Evolutionary conservation across 345 rosid genomes (phyloP).

Genomic region (Dovyalis caffra): DNA sequence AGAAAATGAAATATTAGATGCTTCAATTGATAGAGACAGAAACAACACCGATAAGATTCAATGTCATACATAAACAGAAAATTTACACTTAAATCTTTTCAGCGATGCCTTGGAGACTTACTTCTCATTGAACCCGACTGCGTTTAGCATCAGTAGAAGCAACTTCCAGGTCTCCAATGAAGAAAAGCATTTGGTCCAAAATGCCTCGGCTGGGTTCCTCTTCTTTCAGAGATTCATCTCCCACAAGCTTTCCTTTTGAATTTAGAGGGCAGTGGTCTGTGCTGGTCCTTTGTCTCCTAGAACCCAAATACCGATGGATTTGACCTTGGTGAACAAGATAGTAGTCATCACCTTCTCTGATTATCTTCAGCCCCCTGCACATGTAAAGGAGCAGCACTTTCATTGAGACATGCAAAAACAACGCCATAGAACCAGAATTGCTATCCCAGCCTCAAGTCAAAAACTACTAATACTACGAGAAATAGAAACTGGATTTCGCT

Average conservation of each 20-base stretch:
- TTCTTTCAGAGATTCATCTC: conserved; percentile 13
- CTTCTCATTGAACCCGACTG: conserved; percentile 13
- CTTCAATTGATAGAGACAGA: background rate
- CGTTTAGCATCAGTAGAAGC: conserved; percentile 48
- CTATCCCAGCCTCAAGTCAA: background rate
- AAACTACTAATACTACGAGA: background rate
- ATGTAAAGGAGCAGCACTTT: background rate
- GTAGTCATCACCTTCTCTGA: conserved; percentile 53
- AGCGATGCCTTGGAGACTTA: background rate
- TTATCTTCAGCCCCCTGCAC: conserved; percentile 56
- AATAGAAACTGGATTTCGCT: background rate
- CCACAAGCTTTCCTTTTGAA: background rate
- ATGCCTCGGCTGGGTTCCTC: conserved; percentile 35
- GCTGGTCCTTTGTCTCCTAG: conserved; percentile 26
- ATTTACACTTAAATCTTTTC: background rate
- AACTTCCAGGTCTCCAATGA: conserved; percentile 57
- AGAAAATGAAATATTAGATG: no score
- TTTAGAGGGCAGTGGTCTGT: background rate
- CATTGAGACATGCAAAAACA: background rate
- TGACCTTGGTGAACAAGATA: conserved; percentile 55
- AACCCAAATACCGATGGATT: conserved; percentile 53
- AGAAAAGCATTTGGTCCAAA: conserved; percentile 49
- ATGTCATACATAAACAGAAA: no score
- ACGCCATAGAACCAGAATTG: background rate
- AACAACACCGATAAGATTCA: background rate